Evolutionary conservation across 345 rosid genomes (phyloP).

Genomic region (Bruguiera sexangula): DNA sequence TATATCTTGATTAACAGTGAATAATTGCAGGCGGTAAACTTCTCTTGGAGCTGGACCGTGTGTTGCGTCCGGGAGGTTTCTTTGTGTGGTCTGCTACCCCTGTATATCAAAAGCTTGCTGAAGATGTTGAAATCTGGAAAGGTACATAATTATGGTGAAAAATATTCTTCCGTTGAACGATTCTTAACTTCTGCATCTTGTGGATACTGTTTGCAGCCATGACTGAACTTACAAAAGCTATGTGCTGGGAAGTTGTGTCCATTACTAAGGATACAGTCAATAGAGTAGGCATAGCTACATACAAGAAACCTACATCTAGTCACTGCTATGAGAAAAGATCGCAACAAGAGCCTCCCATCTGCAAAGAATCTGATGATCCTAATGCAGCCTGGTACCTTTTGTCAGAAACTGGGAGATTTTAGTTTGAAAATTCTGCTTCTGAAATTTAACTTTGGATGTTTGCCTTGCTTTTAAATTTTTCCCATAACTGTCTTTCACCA

Average conservation of each 20-base stretch:
- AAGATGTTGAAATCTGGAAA: conserved; percentile 86
- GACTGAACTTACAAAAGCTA: conserved; percentile 63
- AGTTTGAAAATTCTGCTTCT: background rate
- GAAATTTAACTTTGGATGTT: background rate
- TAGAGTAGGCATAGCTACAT: conserved; percentile 47
- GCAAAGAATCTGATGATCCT: conserved; percentile 76
- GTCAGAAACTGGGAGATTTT: background rate
- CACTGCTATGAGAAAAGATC: conserved; percentile 47
- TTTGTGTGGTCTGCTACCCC: conserved; percentile 99
- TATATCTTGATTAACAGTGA: background rate
- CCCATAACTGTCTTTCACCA: too few relatives aligned
- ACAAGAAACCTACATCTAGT: conserved; percentile 27
- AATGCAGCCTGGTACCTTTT: conserved; percentile 79
- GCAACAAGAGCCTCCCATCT: conserved; percentile 67
- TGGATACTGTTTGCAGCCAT: conserved; percentile 59
- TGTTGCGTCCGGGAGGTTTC: conserved; percentile 83
- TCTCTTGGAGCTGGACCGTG: conserved; percentile 83
- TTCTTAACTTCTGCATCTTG: conserved; percentile 20
- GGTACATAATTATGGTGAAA: conserved; percentile 40
- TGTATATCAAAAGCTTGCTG: conserved; percentile 71
- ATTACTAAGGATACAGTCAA: conserved; percentile 65
- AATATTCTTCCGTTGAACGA: conserved; percentile 13
- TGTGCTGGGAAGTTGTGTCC: conserved; percentile 91
- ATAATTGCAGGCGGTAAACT: conserved; percentile 75
- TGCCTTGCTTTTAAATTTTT: too few relatives aligned